Evolutionary conservation across 257 asterid genomes (phyloP).

Genomic region (Paulownia fortunei): DNA sequence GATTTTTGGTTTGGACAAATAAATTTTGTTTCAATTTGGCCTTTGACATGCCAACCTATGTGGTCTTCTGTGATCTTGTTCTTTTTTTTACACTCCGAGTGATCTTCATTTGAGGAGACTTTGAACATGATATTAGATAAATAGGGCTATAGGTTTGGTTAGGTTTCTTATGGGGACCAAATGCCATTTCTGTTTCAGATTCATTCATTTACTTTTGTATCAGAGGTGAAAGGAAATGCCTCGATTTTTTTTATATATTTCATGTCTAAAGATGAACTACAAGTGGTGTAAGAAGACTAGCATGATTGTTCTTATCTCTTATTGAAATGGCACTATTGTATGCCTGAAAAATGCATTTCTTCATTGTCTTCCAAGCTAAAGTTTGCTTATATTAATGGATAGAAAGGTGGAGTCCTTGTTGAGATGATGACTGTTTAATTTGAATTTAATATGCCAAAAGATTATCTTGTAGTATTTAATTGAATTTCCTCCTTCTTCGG

Average conservation of each 20-base stretch:
- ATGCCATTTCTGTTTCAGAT: conserved; percentile 3
- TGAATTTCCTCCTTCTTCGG: background rate
- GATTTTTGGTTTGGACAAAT: background rate
- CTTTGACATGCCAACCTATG: background rate
- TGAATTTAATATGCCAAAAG: conserved; percentile 6
- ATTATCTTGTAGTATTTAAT: background rate
- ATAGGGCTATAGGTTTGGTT: background rate
- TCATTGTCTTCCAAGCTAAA: background rate
- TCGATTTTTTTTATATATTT: background rate
- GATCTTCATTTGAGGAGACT: background rate
- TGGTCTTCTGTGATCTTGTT: conserved; percentile 6
- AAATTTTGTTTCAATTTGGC: background rate
- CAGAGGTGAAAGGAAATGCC: background rate
- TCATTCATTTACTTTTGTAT: background rate
- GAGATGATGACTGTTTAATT: background rate
- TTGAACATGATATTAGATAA: background rate
- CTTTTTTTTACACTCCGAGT: background rate
- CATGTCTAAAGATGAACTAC: background rate
- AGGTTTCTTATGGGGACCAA: background rate
- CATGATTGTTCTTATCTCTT: background rate
- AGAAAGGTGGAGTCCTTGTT: conserved; percentile 4
- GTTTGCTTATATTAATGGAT: background rate
- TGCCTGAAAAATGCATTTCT: background rate
- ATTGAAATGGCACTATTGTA: background rate
- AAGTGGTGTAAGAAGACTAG: background rate